Percentiles rank a stretch among this genome's conserved stretches.
Conservation (phyloP, 169 alveolate genomes). For the Hepatocystis sp. region DNA sequence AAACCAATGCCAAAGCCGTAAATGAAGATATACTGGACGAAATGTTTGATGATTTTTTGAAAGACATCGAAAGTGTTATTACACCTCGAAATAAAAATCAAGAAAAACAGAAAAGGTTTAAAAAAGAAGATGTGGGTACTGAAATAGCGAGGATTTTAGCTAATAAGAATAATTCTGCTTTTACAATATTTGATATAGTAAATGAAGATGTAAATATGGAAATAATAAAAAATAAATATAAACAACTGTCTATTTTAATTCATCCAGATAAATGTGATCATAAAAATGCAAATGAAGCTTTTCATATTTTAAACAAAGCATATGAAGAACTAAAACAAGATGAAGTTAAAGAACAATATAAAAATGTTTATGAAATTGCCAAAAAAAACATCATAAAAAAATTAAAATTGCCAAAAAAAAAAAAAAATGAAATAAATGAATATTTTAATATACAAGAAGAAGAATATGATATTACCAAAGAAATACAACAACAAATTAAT, state of each 20-base stretch:
- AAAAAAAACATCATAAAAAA: slow-evolving; percentile 83
- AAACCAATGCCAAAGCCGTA: too few species aligned
- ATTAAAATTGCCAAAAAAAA: slow-evolving; percentile 77
- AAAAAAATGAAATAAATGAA: slow-evolving; percentile 75
- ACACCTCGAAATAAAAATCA: too few species aligned
- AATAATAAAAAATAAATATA: slow-evolving; percentile 79
- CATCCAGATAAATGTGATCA: slow-evolving; percentile 94
- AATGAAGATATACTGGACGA: slow-evolving; percentile 42
- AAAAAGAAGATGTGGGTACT: slow-evolving; percentile 49
- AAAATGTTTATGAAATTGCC: slow-evolving; percentile 87
- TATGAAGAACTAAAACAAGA: slow-evolving; percentile 87
- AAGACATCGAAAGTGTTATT: slow-evolving; percentile 55
- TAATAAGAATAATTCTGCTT: slow-evolving; percentile 59
- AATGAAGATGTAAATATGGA: slow-evolving; percentile 62
- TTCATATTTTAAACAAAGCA: slow-evolving; percentile 87
- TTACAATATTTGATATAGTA: slow-evolving; percentile 57
- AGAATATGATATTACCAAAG: slow-evolving; percentile 72
- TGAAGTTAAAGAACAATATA: slow-evolving; percentile 85
- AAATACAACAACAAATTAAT: slow-evolving; percentile 82
- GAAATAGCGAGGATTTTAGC: slow-evolving; percentile 60
- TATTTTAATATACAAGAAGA: slow-evolving; percentile 71
- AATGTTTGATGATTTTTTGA: slow-evolving; percentile 40
- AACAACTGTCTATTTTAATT: slow-evolving; percentile 85
- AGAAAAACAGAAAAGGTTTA: slow-evolving; percentile 19
- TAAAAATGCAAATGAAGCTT: slow-evolving; percentile 92